Percentiles rank a stretch among this genome's conserved stretches.
These are phyloP conservation scores for Paramecium bursaria DNA, from an alignment of 73 alveolate genomes.

Conservation along the genomic window DNA sequence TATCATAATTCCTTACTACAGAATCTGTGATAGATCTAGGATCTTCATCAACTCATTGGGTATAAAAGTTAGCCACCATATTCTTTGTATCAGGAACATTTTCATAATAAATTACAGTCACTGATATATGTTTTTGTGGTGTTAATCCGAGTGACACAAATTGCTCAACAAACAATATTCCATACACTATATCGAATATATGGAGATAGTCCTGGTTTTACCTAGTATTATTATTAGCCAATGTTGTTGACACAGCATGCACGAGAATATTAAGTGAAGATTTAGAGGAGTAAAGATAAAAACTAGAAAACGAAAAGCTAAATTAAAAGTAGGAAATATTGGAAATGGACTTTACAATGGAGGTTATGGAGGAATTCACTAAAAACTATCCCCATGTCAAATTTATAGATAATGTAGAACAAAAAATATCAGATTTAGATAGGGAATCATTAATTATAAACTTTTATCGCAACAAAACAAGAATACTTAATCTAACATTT, in stretches of 20 bases:
- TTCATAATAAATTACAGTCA: slow-evolving; percentile 9
- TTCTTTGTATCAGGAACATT: slow-evolving; percentile 44
- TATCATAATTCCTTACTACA: slow-evolving; percentile 40
- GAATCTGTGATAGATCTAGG: neutral
- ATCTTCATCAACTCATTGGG: slow-evolving; percentile 27
- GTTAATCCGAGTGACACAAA: neutral
- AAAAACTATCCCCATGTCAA: slow-evolving; percentile 2
- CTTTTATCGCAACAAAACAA: slow-evolving; percentile 19
- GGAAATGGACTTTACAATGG: slow-evolving; percentile 1
- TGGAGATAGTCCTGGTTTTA: slow-evolving; percentile 49
- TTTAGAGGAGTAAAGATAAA: neutral
- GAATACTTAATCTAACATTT: neutral
- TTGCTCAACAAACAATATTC: neutral
- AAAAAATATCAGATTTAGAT: neutral
- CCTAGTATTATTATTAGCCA: slow-evolving; percentile 3
- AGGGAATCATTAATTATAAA: slow-evolving; percentile 46
- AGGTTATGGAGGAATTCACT: slow-evolving; percentile 3
- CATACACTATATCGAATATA: slow-evolving; percentile 12
- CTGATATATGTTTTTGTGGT: slow-evolving; percentile 42
- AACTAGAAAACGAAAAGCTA: slow-evolving; percentile 27
- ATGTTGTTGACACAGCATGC: slow-evolving; percentile 46
- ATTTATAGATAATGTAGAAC: slow-evolving; percentile 3
- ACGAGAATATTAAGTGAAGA: slow-evolving; percentile 34
- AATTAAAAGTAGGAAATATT: neutral
- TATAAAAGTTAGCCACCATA: neutral